Percentiles rank a stretch among this genome's conserved stretches.
These are phyloP conservation scores for Bacterosira constricta DNA, from an alignment of 108 stramenopile species.

Conservation along the genomic window DNA sequence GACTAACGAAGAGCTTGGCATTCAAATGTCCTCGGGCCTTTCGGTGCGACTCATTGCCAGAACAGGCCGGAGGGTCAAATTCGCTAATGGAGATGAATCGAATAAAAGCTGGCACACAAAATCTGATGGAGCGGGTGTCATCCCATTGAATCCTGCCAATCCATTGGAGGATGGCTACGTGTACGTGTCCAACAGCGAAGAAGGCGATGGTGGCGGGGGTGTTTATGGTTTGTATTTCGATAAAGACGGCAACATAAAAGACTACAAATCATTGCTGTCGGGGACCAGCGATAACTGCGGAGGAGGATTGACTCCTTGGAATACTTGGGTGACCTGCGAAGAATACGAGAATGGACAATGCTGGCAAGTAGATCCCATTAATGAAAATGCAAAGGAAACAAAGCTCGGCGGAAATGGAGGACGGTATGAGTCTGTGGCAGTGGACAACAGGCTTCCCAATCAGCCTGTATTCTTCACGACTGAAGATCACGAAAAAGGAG, in stretches of 20 bases:
- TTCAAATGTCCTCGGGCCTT: not conserved
- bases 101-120: not conserved
- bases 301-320: conserved; percentile 61
- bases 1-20: not conserved
- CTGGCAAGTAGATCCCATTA: conserved; percentile 28
- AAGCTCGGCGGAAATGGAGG: conserved; percentile 26
- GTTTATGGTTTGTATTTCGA: not conserved
- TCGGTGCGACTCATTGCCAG: not conserved
- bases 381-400: not conserved
- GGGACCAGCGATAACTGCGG: conserved; percentile 47
- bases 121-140: not conserved
- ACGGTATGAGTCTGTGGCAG: conserved; percentile 37
- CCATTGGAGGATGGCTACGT: not conserved
- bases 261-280: conserved; percentile 34
- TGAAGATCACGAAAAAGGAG: conserved; percentile 50
- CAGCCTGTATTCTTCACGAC: conserved; percentile 53
- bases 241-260: conserved; percentile 11
- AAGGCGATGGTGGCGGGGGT: not conserved
- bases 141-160: not conserved
- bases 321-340: conserved; percentile 54
- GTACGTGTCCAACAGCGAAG: not conserved
- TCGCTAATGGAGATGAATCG: not conserved
- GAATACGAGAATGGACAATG: conserved; percentile 29
- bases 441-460: conserved; percentile 10
- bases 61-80: not conserved